These are phyloP conservation scores for Chalaropsis ovoidea DNA, from an alignment of 2,329 filamentous ascomycete genomes.

Conservation along the genomic window DNA sequence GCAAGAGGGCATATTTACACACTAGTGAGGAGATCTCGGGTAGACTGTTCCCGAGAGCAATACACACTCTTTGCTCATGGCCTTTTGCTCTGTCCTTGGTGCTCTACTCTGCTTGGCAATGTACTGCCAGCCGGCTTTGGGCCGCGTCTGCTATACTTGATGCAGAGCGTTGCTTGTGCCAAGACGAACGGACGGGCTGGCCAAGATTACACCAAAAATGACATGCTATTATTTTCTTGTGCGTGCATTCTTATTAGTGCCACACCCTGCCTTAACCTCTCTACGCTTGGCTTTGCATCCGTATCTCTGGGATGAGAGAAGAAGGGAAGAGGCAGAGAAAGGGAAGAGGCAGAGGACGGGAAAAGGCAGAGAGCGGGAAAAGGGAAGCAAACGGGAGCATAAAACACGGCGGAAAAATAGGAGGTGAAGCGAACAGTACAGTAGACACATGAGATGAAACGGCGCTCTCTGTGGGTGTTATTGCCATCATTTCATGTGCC, in stretches of 20 bases:
- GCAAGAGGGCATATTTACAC: not conserved
- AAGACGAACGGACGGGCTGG: conserved; percentile 9
- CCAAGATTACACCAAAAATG: conserved; percentile 10
- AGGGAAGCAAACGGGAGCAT: not conserved
- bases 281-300: not conserved
- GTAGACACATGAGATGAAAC: conserved; percentile 1
- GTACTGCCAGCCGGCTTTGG: not conserved
- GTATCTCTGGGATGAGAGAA: conserved; percentile 3
- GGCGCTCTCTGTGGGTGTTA: not conserved
- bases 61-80: not conserved
- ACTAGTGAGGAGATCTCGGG: not conserved
- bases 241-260: not conserved
- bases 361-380: not conserved
- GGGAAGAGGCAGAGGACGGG: not conserved
- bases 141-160: not conserved
- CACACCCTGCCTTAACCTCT: not conserved
- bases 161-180: not conserved
- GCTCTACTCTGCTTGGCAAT: not conserved
- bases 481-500: not conserved
- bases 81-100: not conserved
- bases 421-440: not conserved
- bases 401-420: not conserved
- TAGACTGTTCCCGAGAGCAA: not conserved
- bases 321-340: conserved; percentile 5
- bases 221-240: conserved; percentile 1